Conservation (phyloP, 1,284 basidiomycete genomes). For the Sphaerobolus stellatus region DNA sequence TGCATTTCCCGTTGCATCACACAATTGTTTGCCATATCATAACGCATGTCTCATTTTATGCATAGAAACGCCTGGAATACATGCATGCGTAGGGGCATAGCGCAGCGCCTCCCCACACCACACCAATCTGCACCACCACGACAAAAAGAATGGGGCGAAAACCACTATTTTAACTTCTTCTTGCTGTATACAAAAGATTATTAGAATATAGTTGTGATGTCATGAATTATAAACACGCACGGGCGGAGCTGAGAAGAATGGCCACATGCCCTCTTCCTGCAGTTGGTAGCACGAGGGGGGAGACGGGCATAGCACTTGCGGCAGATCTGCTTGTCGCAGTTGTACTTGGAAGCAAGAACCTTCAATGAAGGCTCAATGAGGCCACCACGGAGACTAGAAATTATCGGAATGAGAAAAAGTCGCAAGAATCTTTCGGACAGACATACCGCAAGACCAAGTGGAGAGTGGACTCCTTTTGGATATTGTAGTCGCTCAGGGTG, state of each 20-base stretch:
- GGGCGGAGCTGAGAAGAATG: conserved; percentile 96
- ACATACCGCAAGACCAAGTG: conserved; percentile 92
- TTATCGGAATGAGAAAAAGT: background rate
- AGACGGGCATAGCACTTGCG: conserved; percentile 99
- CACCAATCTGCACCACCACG: background rate
- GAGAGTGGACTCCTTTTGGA: conserved; percentile 98
- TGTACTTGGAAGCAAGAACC: conserved; percentile 95
- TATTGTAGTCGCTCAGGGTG: conserved; percentile 94
- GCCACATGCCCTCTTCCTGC: conserved; percentile 89
- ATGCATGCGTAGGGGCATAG: background rate
- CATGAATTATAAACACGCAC: conserved; percentile 46
- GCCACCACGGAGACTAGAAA: conserved; percentile 87
- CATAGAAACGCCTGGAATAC: background rate
- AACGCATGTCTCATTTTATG: background rate
- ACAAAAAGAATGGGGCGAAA: conserved; percentile 1
- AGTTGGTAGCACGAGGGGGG: conserved; percentile 98
- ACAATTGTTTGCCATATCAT: background rate
- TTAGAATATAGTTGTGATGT: conserved; percentile 6
- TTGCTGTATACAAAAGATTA: conserved; percentile 47
- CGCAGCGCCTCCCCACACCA: background rate
- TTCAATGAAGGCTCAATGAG: conserved; percentile 99
- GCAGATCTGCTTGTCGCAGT: conserved; percentile 98
- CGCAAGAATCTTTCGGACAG: background rate
- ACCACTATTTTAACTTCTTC: conserved; percentile 93
- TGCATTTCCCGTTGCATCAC: background rate